phyloP scores from a whole-genome alignment of 805 yeast species.

The Sungouiella blattae region DNA sequence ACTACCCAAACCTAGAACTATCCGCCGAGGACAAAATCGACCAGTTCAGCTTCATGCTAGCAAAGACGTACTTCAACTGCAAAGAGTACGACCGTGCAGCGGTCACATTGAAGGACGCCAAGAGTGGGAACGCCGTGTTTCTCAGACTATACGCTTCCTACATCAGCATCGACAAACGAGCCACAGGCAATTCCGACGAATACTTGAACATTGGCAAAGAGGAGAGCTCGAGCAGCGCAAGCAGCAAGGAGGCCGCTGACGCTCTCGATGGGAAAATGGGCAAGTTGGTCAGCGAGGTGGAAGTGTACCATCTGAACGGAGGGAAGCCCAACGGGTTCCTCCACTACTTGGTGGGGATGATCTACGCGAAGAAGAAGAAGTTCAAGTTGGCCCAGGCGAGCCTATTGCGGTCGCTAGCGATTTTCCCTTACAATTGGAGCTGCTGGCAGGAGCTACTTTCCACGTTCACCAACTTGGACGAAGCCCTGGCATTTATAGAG shows the following conservation, averaged over 20 bases:
- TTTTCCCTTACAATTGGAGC: slow-evolving; percentile 88
- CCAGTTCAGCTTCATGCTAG: slow-evolving; percentile 51
- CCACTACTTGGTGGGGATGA: slow-evolving; percentile 67
- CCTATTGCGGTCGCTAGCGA: slow-evolving; percentile 56
- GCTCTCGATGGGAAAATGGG: slow-evolving; percentile 30
- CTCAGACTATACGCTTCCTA: slow-evolving; percentile 65
- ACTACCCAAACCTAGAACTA: slow-evolving; percentile 9
- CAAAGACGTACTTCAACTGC: slow-evolving; percentile 71
- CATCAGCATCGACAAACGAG: slow-evolving; percentile 73
- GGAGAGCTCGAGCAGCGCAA: not conserved
- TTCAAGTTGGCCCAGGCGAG: slow-evolving; percentile 55
- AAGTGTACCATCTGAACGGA: slow-evolving; percentile 22
- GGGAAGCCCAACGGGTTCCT: slow-evolving; percentile 53
- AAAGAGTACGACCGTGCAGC: slow-evolving; percentile 84
- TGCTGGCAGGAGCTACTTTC: slow-evolving; percentile 81
- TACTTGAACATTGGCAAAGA: slow-evolving; percentile 39
- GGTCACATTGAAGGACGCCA: slow-evolving; percentile 49
- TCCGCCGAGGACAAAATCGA: slow-evolving; percentile 34
- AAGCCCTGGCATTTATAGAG: slow-evolving; percentile 44
- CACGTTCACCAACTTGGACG: slow-evolving; percentile 59
- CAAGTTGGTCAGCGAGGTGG: slow-evolving; percentile 39
- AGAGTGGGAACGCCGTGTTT: slow-evolving; percentile 53
- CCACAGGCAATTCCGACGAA: slow-evolving; percentile 70
- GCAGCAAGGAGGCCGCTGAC: slow-evolving; percentile 12
- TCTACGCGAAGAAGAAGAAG: slow-evolving; percentile 61